A percentile compares a stretch with the other conserved stretches of the same genome.
phyloP scores from a whole-genome alignment of 2,329 filamentous ascomycete species.

The Apiospora sp. region DNA sequence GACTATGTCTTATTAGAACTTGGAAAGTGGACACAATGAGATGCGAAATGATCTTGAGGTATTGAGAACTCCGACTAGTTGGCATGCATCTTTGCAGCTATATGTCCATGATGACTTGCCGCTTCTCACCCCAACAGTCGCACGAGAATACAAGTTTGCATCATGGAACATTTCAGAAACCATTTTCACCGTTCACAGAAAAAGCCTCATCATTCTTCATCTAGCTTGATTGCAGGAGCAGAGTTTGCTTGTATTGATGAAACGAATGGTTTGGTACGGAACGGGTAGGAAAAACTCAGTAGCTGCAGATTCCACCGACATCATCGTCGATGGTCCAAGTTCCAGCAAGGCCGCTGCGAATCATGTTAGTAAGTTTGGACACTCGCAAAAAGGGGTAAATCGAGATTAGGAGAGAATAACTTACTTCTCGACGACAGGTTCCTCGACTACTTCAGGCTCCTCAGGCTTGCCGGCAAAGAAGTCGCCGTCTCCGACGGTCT shows the following conservation, averaged over 20 bases:
- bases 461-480: slow-evolving; percentile 65
- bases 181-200: not conserved
- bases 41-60: not conserved
- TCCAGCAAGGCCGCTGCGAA: slow-evolving; percentile 71
- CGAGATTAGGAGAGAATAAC: slow-evolving; percentile 36
- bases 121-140: not conserved
- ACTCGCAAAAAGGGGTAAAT: slow-evolving; percentile 28
- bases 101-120: not conserved
- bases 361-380: slow-evolving; percentile 47
- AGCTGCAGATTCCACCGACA: slow-evolving; percentile 69
- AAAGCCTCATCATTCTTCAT: not conserved
- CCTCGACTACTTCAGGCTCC: slow-evolving; percentile 41
- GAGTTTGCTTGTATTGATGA: not conserved
- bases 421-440: slow-evolving; percentile 41
- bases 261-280: not conserved
- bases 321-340: slow-evolving; percentile 89
- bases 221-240: not conserved
- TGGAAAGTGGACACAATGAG: not conserved
- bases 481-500: slow-evolving; percentile 59
- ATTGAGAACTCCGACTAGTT: not conserved
- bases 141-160: not conserved
- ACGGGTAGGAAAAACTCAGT: slow-evolving; percentile 42
- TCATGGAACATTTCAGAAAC: not conserved
- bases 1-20: not conserved
- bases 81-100: not conserved